Evolutionary conservation across 192 early-diverging fungal species (phyloP).

Genomic region (Geranomyces michiganensis): DNA sequence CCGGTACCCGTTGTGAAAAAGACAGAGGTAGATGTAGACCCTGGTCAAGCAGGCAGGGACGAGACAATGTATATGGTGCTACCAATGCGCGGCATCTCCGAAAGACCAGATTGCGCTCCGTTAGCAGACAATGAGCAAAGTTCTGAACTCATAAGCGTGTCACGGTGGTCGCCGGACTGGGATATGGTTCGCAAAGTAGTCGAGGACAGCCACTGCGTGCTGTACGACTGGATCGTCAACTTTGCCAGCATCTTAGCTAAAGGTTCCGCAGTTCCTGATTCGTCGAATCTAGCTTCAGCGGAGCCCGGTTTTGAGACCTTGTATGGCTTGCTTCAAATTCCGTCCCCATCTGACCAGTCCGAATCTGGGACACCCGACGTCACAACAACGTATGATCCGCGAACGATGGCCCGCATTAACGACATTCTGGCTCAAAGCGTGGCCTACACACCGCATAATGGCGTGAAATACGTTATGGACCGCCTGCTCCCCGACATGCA

Average conservation of each 20-base stretch:
- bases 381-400: constrained; percentile 16
- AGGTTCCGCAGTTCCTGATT: neutral
- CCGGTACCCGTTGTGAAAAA: too few species aligned
- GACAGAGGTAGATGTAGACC: too few species aligned
- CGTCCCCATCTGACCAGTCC: neutral
- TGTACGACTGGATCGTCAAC: constrained; percentile 39
- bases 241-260: constrained; percentile 2
- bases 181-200: constrained; percentile 23
- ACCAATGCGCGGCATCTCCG: constrained; percentile 4
- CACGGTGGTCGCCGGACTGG: constrained; percentile 40
- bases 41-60: too few species aligned
- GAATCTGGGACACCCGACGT: neutral
- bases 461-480: constrained; percentile 32
- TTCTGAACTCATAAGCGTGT: too few species aligned
- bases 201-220: neutral
- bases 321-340: neutral
- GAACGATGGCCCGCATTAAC: constrained; percentile 25
- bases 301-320: constrained; percentile 13
- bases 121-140: too few species aligned
- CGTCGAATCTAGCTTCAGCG: neutral
- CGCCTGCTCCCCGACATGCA: constrained; percentile 11
- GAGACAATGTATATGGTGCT: constrained; percentile 16
- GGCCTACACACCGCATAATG: constrained; percentile 41
- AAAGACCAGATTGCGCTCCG: neutral
- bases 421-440: constrained; percentile 35